phyloP scores from a whole-genome alignment of 78 protist species.

The Emiliania huxleyi region DNA sequence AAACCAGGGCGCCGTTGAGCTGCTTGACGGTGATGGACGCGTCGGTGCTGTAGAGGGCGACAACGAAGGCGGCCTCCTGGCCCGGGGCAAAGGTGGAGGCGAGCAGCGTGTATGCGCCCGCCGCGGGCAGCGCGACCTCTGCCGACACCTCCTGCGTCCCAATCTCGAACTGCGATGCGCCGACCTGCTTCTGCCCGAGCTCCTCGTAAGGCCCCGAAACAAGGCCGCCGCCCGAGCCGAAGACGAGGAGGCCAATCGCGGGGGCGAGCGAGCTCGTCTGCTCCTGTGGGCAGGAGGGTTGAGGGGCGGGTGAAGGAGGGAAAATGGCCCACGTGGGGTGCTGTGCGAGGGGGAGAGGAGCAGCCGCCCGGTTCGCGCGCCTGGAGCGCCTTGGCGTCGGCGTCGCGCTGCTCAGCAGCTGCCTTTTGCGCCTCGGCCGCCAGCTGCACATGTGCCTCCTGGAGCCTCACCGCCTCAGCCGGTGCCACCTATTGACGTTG shows the following conservation, averaged over 20 bases:
- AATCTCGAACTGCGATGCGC: background rate
- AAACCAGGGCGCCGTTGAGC: background rate
- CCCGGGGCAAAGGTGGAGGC: background rate
- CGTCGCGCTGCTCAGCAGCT: background rate
- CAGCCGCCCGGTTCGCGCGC: no score
- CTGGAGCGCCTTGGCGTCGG: background rate
- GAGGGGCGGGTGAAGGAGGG: no score
- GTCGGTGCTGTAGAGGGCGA: background rate
- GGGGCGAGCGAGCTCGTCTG: background rate
- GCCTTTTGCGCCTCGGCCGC: background rate
- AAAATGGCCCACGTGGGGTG: no score
- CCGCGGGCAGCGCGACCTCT: background rate
- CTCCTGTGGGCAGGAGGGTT: no score
- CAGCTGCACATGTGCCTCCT: background rate
- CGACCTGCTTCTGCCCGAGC: background rate
- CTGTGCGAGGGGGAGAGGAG: no score
- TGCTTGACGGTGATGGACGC: background rate
- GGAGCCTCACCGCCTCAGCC: background rate
- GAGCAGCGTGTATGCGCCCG: background rate
- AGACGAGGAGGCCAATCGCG: background rate
- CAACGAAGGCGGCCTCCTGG: background rate
- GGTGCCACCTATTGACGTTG: background rate
- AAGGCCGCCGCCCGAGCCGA: background rate
- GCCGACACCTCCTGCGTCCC: background rate
- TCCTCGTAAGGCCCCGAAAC: background rate